Percentiles rank a stretch among this genome's conserved stretches.
Conservation (phyloP, 495 filamentous ascomycete species). For the Aspergillus egyptiacus region DNA sequence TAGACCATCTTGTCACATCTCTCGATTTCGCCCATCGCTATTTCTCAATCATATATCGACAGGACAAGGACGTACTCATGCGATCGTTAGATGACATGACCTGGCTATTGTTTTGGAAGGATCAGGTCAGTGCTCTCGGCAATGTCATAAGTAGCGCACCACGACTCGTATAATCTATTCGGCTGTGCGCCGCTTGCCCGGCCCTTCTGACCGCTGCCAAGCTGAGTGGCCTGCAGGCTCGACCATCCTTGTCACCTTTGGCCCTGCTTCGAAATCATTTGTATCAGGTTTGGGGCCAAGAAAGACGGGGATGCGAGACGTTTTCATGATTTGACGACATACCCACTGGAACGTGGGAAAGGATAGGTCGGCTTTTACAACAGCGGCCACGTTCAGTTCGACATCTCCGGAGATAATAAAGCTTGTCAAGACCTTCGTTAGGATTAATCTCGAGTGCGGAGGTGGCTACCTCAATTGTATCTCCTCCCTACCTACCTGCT, state of each 20-base stretch:
- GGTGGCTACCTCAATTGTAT: neutral
- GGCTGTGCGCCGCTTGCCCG: constrained; percentile 5
- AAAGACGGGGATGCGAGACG: neutral
- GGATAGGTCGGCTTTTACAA: too few relatives aligned
- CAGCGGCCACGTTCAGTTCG: neutral
- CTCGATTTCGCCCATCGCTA: neutral
- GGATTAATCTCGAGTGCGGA: neutral
- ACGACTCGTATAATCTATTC: neutral
- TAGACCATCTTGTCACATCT: too few relatives aligned
- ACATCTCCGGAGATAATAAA: neutral
- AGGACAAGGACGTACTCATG: neutral
- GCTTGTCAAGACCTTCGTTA: neutral
- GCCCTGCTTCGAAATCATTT: constrained; percentile 7
- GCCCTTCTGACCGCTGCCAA: constrained; percentile 10
- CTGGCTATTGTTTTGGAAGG: neutral
- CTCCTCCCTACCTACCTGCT: neutral
- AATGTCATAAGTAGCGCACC: too few relatives aligned
- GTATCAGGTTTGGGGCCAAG: constrained; percentile 6
- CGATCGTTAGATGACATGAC: neutral
- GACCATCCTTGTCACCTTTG: neutral
- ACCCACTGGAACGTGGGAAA: neutral
- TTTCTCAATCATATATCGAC: neutral
- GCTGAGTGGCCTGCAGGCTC: neutral
- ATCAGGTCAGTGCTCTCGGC: constrained; percentile 2
- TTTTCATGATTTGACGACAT: constrained; percentile 6